Evolutionary conservation across 73 alveolate genomes (phyloP).

Genomic region (Tetrahymena borealis): DNA sequence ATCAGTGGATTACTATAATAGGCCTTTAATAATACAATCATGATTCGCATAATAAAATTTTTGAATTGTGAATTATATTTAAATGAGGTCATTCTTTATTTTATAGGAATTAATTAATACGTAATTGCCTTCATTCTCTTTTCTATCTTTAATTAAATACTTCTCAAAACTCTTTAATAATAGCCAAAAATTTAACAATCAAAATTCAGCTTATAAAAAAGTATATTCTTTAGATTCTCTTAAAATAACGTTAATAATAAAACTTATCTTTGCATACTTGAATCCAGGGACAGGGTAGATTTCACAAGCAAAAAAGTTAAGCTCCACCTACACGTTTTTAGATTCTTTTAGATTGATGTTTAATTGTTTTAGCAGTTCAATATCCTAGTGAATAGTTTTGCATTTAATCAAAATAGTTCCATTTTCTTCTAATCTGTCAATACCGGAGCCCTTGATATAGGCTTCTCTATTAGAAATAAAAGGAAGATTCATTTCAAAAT

Average conservation of each 20-base stretch:
- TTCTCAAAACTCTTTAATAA: no score
- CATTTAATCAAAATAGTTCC: constrained; percentile 8
- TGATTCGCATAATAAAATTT: no score
- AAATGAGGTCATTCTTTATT: no score
- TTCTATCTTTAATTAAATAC: no score
- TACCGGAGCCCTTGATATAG: constrained; percentile 17
- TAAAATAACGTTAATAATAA: not conserved
- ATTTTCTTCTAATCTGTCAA: constrained; percentile 13
- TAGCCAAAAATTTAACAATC: no score
- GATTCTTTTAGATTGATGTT: not conserved
- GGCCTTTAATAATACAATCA: no score
- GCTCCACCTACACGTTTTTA: not conserved
- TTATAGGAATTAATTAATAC: no score
- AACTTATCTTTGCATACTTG: constrained; percentile 1
- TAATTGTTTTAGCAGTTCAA: not conserved
- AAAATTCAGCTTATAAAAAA: not conserved
- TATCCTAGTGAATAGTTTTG: constrained; percentile 8
- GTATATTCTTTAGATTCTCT: not conserved
- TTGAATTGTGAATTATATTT: no score
- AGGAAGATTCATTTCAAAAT: constrained; percentile 21
- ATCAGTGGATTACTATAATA: no score
- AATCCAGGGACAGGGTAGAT: not conserved
- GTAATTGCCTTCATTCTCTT: no score
- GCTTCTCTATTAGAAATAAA: constrained; percentile 24
- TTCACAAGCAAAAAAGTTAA: constrained; percentile 25